A percentile compares a stretch with the other conserved stretches of the same genome.
Evolutionary conservation across 768 basidiomycete species (phyloP).

Genomic region (Tylopilus sp.): DNA sequence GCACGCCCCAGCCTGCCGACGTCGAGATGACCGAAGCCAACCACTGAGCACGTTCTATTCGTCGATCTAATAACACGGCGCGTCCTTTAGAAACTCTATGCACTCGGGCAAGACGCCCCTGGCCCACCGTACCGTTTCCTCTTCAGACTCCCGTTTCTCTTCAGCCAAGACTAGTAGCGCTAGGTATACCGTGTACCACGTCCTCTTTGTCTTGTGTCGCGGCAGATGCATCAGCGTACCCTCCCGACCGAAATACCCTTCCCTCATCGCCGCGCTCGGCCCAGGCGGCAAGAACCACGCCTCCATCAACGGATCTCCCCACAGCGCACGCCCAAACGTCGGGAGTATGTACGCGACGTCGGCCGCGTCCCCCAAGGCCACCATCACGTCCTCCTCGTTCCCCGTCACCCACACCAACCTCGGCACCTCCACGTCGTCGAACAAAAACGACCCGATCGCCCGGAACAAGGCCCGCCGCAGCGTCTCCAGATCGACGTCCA

Average conservation of each 20-base stretch:
- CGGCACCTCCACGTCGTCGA: constrained; percentile 74
- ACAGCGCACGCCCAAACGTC: constrained; percentile 53
- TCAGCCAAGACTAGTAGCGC: constrained; percentile 50
- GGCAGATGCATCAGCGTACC: constrained; percentile 50
- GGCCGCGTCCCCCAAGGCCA: constrained; percentile 35
- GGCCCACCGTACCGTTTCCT: constrained; percentile 40
- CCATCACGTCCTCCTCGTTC: constrained; percentile 54
- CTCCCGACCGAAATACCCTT: constrained; percentile 52
- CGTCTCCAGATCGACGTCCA: constrained; percentile 31
- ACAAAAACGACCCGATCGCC: constrained; percentile 72
- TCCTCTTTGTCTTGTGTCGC: constrained; percentile 69
- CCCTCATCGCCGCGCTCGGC: constrained; percentile 48
- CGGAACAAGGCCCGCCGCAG: constrained; percentile 55
- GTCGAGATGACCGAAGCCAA: constrained; percentile 28
- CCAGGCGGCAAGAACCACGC: constrained; percentile 52
- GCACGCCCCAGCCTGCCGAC: constrained; percentile 15
- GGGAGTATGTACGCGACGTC: constrained; percentile 36
- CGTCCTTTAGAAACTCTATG: constrained; percentile 44
- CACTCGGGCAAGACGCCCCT: constrained; percentile 37
- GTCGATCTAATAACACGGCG: constrained; percentile 27
- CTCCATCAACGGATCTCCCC: constrained; percentile 78
- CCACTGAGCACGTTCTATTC: background rate
- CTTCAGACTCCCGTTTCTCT: constrained; percentile 26
- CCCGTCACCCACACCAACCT: constrained; percentile 64
- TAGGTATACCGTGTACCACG: constrained; percentile 73